These are phyloP conservation scores for Wickerhamiella bombiphila DNA, from an alignment of 805 yeast species.

Conservation along the genomic window DNA sequence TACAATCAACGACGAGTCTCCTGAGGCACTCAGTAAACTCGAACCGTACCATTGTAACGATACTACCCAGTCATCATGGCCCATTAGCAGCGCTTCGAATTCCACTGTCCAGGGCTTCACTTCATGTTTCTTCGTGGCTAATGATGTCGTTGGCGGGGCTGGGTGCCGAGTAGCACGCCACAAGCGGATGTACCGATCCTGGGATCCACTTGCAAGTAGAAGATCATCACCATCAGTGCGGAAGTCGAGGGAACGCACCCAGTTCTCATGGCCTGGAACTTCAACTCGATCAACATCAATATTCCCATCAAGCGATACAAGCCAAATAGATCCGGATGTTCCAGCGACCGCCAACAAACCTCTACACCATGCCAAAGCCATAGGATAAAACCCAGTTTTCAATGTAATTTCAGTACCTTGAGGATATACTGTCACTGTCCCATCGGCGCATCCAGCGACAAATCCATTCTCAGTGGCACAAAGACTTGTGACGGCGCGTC, in stretches of 20 bases:
- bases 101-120: slow-evolving; percentile 30
- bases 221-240: slow-evolving; percentile 36
- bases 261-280: slow-evolving; percentile 87
- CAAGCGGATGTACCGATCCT: slow-evolving; percentile 78
- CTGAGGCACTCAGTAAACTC: slow-evolving; percentile 65
- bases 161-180: slow-evolving; percentile 40
- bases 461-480: slow-evolving; percentile 36
- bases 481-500: slow-evolving; percentile 53
- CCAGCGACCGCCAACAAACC: slow-evolving; percentile 24
- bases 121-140: slow-evolving; percentile 34
- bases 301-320: slow-evolving; percentile 24
- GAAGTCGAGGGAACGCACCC: slow-evolving; percentile 70
- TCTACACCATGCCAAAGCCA: slow-evolving; percentile 15
- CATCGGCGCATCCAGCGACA: slow-evolving; percentile 58
- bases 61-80: slow-evolving; percentile 97
- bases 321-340: slow-evolving; percentile 31
- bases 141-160: slow-evolving; percentile 34
- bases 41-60: slow-evolving; percentile 68
- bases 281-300: slow-evolving; percentile 14
- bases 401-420: slow-evolving; percentile 4
- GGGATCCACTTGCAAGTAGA: slow-evolving; percentile 77
- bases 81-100: slow-evolving; percentile 89
- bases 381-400: slow-evolving; percentile 19
- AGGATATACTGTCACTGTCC: slow-evolving; percentile 46
- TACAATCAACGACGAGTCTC: slow-evolving; percentile 83